Conservation (phyloP, 2,329 filamentous ascomycete species). For the Coniochaeta sp. region DNA sequence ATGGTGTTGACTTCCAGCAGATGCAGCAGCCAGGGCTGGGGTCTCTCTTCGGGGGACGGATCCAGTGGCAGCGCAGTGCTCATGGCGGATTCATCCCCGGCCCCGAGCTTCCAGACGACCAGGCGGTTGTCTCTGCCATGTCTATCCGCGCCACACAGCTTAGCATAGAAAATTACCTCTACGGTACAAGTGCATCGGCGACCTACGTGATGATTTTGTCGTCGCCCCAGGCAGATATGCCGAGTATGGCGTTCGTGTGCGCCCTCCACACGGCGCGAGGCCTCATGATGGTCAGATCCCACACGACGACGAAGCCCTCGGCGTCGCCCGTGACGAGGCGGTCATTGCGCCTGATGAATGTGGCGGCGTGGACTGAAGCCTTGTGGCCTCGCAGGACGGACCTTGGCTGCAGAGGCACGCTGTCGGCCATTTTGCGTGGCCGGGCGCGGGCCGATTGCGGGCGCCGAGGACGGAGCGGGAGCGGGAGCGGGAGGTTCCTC, state of each 20-base stretch:
- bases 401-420: constrained; percentile 34
- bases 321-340: constrained; percentile 82
- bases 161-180: not conserved
- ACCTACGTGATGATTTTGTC: constrained; percentile 76
- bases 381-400: constrained; percentile 78
- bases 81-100: constrained; percentile 53
- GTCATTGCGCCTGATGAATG: constrained; percentile 65
- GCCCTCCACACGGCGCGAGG: constrained; percentile 80
- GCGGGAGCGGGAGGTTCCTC: not conserved
- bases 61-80: constrained; percentile 69
- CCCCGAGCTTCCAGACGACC: constrained; percentile 70
- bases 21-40: constrained; percentile 78
- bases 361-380: constrained; percentile 68
- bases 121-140: constrained; percentile 88
- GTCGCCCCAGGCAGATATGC: constrained; percentile 62
- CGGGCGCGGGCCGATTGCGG: not conserved
- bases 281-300: constrained; percentile 77
- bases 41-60: constrained; percentile 34
- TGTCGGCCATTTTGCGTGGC: not conserved
- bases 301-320: constrained; percentile 80
- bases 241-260: constrained; percentile 71
- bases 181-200: constrained; percentile 1
- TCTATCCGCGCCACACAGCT: constrained; percentile 38
- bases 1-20: constrained; percentile 82
- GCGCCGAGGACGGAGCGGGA: not conserved